Conservation (phyloP, 495 filamentous ascomycete genomes). For the Penicillium nucicola region DNA sequence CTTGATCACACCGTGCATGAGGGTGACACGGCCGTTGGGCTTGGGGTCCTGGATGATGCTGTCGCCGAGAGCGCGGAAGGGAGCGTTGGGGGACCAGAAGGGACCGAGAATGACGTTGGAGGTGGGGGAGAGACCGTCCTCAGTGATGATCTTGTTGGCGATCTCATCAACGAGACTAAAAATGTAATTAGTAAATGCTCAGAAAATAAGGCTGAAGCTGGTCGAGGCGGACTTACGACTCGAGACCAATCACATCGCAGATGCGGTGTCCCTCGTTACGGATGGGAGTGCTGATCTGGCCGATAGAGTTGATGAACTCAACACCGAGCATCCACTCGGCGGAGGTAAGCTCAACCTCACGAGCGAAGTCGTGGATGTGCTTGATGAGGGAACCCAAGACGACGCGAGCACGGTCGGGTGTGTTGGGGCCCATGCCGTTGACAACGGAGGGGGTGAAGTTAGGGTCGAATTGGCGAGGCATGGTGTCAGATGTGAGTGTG, state of each 20-base stretch:
- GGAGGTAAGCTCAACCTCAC: conserved; percentile 74
- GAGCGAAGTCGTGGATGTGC: conserved; percentile 80
- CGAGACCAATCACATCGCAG: conserved; percentile 76
- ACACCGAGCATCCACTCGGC: conserved; percentile 81
- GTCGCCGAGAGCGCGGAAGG: conserved; percentile 68
- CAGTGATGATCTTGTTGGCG: conserved; percentile 73
- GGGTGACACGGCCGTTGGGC: conserved; percentile 59
- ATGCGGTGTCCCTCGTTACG: conserved; percentile 77
- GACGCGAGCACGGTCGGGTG: conserved; percentile 61
- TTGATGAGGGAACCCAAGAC: conserved; percentile 64
- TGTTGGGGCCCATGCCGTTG: conserved; percentile 72
- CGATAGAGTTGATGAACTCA: conserved; percentile 54
- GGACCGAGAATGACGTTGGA: conserved; percentile 82
- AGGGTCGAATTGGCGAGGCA: conserved; percentile 59
- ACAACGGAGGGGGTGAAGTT: conserved; percentile 74
- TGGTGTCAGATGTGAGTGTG: conserved; percentile 15
- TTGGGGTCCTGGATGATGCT: conserved; percentile 67
- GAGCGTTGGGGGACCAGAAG: conserved; percentile 84
- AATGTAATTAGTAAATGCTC: background rate
- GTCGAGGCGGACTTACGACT: conserved; percentile 55
- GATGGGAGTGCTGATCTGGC: conserved; percentile 53
- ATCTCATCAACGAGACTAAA: conserved; percentile 76
- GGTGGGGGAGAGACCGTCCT: conserved; percentile 66
- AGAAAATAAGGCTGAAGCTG: background rate
- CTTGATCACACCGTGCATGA: conserved; percentile 72